Conservation (phyloP, 2,329 filamentous ascomycete genomes). For the Colletotrichum sp. region DNA sequence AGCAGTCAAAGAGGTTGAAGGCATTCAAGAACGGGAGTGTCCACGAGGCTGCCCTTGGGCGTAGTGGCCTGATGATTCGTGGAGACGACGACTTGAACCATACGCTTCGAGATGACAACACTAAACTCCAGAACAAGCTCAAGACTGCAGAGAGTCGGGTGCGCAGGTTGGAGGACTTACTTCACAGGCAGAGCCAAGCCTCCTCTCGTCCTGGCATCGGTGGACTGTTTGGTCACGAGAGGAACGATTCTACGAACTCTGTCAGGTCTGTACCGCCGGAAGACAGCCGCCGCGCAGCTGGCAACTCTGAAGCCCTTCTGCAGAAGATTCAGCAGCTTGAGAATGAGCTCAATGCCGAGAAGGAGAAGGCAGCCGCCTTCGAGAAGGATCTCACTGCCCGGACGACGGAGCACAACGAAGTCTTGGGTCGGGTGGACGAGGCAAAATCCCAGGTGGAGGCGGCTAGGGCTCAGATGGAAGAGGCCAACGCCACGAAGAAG, state of each 20-base stretch:
- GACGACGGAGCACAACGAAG: conserved; percentile 62
- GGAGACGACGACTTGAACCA: conserved; percentile 85
- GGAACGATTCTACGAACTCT: conserved; percentile 55
- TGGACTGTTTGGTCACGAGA: conserved; percentile 59
- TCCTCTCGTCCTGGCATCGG: conserved; percentile 58
- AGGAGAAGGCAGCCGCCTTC: conserved; percentile 67
- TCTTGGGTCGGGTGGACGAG: conserved; percentile 78
- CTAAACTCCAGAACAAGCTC: conserved; percentile 73
- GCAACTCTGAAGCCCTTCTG: conserved; percentile 50
- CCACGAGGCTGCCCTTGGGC: conserved; percentile 87
- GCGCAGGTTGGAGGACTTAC: conserved; percentile 86
- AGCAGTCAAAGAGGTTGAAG: conserved; percentile 85
- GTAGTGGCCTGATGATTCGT: conserved; percentile 82
- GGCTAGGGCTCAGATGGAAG: conserved; percentile 73
- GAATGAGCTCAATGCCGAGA: conserved; percentile 75
- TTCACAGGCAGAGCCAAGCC: conserved; percentile 79
- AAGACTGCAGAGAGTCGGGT: conserved; percentile 90
- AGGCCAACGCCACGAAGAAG: conserved; percentile 89
- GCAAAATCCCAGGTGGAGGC: conserved; percentile 57
- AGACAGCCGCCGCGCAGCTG: conserved; percentile 50
- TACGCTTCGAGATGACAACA: conserved; percentile 83
- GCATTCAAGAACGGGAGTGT: conserved; percentile 97
- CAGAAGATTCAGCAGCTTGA: conserved; percentile 71
- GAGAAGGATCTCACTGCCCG: conserved; percentile 72
- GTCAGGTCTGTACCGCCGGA: conserved; percentile 46